A percentile compares a stretch with the other conserved stretches of the same genome.
Evolutionary conservation across 345 rosid genomes (phyloP).

Genomic region (Linum usitatissimum): DNA sequence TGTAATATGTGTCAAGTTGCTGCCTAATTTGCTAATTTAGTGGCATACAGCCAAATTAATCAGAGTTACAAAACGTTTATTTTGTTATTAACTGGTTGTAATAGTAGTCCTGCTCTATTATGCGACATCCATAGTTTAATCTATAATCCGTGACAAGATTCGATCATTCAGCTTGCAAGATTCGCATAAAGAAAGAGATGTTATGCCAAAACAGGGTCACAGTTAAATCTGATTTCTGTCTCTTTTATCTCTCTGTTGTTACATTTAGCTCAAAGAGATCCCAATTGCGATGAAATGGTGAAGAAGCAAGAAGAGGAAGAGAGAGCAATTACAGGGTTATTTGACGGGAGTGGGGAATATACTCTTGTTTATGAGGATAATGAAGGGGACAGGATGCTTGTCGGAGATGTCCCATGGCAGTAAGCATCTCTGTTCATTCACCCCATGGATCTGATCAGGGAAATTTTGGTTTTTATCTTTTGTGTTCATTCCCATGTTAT

Average conservation of each 20-base stretch:
- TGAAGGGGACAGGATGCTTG: slow-evolving; percentile 99
- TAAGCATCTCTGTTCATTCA: slow-evolving; percentile 40
- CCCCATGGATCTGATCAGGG: no score
- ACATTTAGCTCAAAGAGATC: slow-evolving; percentile 62
- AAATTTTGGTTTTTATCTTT: not conserved
- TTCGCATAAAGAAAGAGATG: no score
- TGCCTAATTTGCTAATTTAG: not conserved
- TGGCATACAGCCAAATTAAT: not conserved
- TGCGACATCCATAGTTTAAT: not conserved
- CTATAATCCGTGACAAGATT: no score
- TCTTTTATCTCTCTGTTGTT: slow-evolving; percentile 5
- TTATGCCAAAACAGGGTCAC: no score
- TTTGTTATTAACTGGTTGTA: not conserved
- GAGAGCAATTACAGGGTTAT: slow-evolving; percentile 51
- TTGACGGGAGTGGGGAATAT: slow-evolving; percentile 88
- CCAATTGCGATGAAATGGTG: slow-evolving; percentile 36
- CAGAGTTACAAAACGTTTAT: not conserved
- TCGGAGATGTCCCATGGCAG: slow-evolving; percentile 99
- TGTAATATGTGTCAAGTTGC: not conserved
- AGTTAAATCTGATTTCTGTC: not conserved
- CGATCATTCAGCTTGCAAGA: no score
- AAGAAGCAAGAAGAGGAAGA: slow-evolving; percentile 50
- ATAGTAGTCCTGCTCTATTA: not conserved
- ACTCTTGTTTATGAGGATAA: slow-evolving; percentile 91
- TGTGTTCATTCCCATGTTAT: no score